Percentiles rank a stretch among this genome's conserved stretches.
phyloP scores from a whole-genome alignment of 345 rosid species.

The Luvunga scandens region DNA sequence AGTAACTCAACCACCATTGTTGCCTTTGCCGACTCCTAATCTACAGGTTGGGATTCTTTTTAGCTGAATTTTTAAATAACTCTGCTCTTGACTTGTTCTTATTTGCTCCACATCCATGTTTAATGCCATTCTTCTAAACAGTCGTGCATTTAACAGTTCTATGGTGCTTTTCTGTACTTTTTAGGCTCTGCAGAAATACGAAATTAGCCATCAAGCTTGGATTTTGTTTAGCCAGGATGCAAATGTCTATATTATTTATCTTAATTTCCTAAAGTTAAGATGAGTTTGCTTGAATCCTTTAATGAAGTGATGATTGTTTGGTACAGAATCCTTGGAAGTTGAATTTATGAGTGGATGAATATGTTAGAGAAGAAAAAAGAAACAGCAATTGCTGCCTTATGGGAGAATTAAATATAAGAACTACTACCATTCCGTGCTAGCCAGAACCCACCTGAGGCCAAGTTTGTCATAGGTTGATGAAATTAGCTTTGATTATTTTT shows the following conservation, averaged over 20 bases:
- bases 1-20: slow-evolving; percentile 30
- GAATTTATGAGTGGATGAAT: not conserved
- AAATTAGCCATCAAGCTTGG: not conserved
- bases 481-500: not conserved
- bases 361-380: not conserved
- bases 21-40: slow-evolving; percentile 33
- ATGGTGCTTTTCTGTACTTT: not conserved
- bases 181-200: not conserved
- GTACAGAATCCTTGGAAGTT: not conserved
- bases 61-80: not conserved
- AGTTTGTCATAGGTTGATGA: not conserved
- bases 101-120: not conserved
- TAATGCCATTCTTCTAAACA: not conserved
- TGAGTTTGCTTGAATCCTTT: not conserved
- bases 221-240: not conserved
- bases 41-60: slow-evolving; percentile 20
- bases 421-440: not conserved
- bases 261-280: not conserved
- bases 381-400: not conserved
- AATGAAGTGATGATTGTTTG: not conserved
- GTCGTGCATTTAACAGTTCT: not conserved
- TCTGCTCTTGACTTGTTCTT: not conserved
- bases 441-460: not conserved
- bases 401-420: not conserved
- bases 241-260: not conserved